These are phyloP conservation scores for Pugionium cornutum DNA, from an alignment of 345 rosid species.

Conservation along the genomic window DNA sequence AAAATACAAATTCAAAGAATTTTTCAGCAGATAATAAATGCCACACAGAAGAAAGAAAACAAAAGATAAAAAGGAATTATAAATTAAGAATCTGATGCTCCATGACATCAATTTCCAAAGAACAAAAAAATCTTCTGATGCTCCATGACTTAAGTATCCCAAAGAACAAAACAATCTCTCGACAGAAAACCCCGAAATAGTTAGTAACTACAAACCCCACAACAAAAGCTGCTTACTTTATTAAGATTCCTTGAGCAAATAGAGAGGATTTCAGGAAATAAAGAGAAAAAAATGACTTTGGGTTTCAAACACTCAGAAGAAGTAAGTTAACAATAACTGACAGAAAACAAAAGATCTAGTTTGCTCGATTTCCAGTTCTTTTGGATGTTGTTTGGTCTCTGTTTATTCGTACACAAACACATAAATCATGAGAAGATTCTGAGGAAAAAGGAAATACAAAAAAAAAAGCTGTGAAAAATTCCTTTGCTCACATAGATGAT, in stretches of 20 bases:
- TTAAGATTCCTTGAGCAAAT: conserved; percentile 38
- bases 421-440: conserved; percentile 27
- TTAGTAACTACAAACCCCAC: conserved; percentile 34
- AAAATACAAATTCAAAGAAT: conserved; percentile 22
- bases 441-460: background rate
- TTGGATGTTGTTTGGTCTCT: conserved; percentile 25
- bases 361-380: conserved; percentile 24
- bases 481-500: conserved; percentile 22
- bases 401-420: conserved; percentile 30
- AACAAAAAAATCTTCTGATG: conserved; percentile 31
- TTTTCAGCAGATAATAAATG: conserved; percentile 18
- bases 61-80: background rate
- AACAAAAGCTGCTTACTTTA: conserved; percentile 47
- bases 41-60: conserved; percentile 25
- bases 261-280: conserved; percentile 17
- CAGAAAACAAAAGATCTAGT: conserved; percentile 29
- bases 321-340: conserved; percentile 12
- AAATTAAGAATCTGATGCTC: conserved; percentile 38
- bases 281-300: conserved; percentile 27
- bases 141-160: conserved; percentile 33
- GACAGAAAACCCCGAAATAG: conserved; percentile 29
- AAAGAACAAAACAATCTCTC: conserved; percentile 28
- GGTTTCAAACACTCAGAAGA: conserved; percentile 31
- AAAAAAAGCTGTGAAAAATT: conserved; percentile 26
- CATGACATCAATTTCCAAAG: conserved; percentile 38